Base-by-base conservation (phyloP, 306 rosid species). In the Psophocarpus tetragonolobus region DNA sequence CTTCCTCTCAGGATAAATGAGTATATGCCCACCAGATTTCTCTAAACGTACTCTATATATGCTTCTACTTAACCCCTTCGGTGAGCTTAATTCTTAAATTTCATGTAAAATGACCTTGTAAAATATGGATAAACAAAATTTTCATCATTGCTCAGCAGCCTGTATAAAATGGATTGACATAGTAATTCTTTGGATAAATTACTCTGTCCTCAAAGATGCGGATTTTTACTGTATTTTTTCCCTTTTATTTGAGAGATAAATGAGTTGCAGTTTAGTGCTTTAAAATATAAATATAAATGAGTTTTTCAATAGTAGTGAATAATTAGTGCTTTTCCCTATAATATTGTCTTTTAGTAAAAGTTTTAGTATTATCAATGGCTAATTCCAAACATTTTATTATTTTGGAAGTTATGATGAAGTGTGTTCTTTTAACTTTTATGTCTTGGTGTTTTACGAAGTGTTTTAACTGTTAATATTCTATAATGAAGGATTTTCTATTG, bases 1-100 rank as follows among this genome's bases (percentile, higher is more conserved):
- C 86, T 76, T 24, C 98, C 98, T 42, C 83, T 91, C 2, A 79
- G 95, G 71, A 66, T 95, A 80, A 80, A 80, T 14, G 93, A 87
- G 80, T 85, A 64, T 24, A 75, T 95, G 26, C 98, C 98, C 23
- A 60, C 71, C 12, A 88, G 98, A 79, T 95, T 85, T 84, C 78
- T 47, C 66, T 89, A 58, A 85, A 39, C n/a, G 12, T 23, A 13
- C 41, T 68, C 30, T n/a, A 9, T 14, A 8, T 44, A 27, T 68
- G 56, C 67, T 67, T 78, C 63, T 80, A 80, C 30, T 48, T 67
- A 67, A 53, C 53, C 74, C 45, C 35, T 23, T 63, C 56, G 66
- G 60, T 68, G 44, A 79, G 20, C 73, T 56, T 63, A 68, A 23
- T 18, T 63, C 17, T 41, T 5, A 18, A 21, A 35, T 45, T 67